phyloP scores from a whole-genome alignment of 2,329 filamentous ascomycete genomes.

The Ceratocystis lukuohia region DNA sequence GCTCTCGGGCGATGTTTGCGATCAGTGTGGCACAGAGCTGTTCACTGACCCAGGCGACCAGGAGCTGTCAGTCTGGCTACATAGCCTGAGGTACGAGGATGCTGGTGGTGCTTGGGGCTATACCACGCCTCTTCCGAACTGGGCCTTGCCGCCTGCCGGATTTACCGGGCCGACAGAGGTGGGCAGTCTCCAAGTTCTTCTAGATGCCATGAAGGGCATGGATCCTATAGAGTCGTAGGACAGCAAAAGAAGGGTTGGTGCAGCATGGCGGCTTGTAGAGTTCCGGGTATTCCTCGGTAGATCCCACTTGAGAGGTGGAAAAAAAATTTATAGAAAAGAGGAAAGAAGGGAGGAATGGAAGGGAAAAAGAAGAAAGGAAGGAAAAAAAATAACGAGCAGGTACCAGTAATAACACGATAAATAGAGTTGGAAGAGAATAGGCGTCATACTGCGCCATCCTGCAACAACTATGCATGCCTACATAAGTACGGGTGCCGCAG shows the following conservation, averaged over 20 bases:
- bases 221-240: conserved; percentile 22
- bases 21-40: conserved; percentile 70
- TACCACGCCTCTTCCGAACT: conserved; percentile 66
- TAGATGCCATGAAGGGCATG: conserved; percentile 39
- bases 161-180: conserved; percentile 58
- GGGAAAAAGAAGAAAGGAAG: background rate
- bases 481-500: background rate
- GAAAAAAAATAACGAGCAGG: background rate
- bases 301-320: background rate
- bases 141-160: conserved; percentile 71
- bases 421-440: background rate
- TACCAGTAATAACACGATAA: background rate
- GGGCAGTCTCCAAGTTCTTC: conserved; percentile 45
- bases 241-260: background rate
- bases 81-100: conserved; percentile 82
- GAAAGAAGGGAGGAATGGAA: background rate
- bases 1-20: conserved; percentile 73
- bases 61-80: conserved; percentile 85
- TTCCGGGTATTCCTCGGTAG: conserved; percentile 1
- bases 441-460: background rate
- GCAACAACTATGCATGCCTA: too few species aligned
- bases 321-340: background rate
- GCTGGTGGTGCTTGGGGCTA: conserved; percentile 75
- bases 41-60: conserved; percentile 87
- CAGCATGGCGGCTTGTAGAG: too few species aligned